phyloP scores from a whole-genome alignment of 2,329 filamentous ascomycete genomes.

The Monilinia fructicola region DNA sequence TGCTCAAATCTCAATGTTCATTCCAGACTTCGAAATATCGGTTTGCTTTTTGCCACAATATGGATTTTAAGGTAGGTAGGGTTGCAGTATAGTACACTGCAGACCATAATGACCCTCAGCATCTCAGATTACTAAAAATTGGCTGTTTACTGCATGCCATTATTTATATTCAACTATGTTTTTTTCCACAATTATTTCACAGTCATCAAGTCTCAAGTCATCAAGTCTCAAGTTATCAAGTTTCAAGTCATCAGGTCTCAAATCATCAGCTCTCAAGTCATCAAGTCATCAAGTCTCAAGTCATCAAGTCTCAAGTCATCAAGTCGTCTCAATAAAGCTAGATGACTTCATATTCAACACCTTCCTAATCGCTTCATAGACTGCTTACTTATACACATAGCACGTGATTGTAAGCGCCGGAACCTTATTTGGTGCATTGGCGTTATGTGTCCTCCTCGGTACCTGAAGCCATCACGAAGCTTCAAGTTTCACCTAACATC shows the following conservation, averaged over 20 bases:
- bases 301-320: not conserved
- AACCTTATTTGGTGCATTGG: constrained; percentile 15
- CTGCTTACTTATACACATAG: no score
- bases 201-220: no score
- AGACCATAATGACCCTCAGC: constrained; percentile 7
- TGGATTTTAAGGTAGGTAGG: not conserved
- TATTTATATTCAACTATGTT: not conserved
- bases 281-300: no score
- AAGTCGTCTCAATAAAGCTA: not conserved
- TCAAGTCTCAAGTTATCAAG: not conserved
- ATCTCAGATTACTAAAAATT: not conserved
- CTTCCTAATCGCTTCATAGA: constrained; percentile 10
- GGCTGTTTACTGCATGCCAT: not conserved
- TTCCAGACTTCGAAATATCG: not conserved
- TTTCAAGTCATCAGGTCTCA: no score
- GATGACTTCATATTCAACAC: not conserved
- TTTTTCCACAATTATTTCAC: not conserved
- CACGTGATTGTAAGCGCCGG: constrained; percentile 19
- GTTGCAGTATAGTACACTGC: not conserved
- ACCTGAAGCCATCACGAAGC: constrained; percentile 16
- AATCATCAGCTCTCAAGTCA: not conserved
- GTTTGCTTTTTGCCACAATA: constrained; percentile 1
- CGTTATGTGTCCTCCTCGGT: constrained; percentile 24
- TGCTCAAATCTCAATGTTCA: not conserved
- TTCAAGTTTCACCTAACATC: constrained; percentile 17